Evolutionary conservation across 78 protist genomes (phyloP).

Genomic region (Dictyostelium firmibasis): DNA sequence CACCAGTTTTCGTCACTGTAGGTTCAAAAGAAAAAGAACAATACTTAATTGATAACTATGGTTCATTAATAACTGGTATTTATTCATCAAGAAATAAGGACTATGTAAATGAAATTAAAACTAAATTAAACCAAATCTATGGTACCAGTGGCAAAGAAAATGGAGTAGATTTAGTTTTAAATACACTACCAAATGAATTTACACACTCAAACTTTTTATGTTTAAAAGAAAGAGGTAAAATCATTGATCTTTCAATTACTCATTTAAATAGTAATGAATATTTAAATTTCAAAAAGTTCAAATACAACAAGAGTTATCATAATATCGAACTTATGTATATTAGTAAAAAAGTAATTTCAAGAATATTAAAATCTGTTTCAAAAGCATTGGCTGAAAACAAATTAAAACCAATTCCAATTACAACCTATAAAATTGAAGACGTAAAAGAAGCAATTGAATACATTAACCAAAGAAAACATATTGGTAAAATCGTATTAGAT

Average conservation of each 20-base stretch:
- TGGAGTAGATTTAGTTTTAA: conserved; percentile 26
- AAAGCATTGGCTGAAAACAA: neutral
- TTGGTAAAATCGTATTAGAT: conserved; percentile 60
- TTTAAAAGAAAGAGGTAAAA: conserved; percentile 14
- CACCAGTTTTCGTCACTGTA: neutral
- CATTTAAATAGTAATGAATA: neutral
- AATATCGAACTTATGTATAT: neutral
- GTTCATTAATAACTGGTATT: neutral
- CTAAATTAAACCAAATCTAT: neutral
- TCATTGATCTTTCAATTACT: conserved; percentile 33
- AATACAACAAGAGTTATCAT: neutral
- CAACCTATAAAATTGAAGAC: neutral
- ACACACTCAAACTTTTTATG: neutral
- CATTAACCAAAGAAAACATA: conserved; percentile 23
- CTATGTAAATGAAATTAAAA: neutral
- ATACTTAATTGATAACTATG: neutral
- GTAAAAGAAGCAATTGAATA: conserved; percentile 46
- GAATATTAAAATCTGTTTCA: neutral
- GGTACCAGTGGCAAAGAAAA: neutral
- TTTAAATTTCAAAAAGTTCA: neutral
- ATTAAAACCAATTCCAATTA: conserved; percentile 26
- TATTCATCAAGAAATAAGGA: neutral
- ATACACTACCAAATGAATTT: neutral
- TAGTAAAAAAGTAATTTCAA: neutral
- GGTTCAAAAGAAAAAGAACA: conserved; percentile 13